These are phyloP conservation scores for Dothiorella sarmentorum DNA, from an alignment of 2,329 filamentous ascomycete genomes.

Conservation along the genomic window DNA sequence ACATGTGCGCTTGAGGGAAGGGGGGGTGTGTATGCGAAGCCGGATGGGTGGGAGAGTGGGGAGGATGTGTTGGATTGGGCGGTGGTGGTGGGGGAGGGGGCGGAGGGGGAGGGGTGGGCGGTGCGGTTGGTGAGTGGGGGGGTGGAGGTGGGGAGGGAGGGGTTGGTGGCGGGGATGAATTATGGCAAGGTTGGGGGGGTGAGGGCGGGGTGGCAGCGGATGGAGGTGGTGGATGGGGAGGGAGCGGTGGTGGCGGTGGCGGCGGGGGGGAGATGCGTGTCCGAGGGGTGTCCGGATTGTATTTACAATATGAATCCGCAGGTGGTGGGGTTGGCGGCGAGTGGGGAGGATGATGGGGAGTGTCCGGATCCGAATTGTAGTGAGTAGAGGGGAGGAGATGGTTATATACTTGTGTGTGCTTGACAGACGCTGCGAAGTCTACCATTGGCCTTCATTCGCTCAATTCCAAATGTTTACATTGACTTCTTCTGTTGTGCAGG, in stretches of 20 bases:
- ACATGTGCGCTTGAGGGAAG: not conserved
- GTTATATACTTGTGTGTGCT: too few species aligned
- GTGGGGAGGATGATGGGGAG: not conserved
- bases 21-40: constrained; percentile 5
- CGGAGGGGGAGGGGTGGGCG: not conserved
- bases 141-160: not conserved
- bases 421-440: too few species aligned
- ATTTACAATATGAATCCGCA: constrained; percentile 19
- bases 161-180: not conserved
- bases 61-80: constrained; percentile 3
- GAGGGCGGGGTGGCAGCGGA: not conserved
- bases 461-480: too few species aligned
- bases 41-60: not conserved
- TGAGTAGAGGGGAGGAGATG: not conserved
- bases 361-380: not conserved
- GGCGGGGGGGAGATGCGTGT: not conserved
- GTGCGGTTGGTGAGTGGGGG: not conserved
- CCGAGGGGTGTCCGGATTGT: constrained; percentile 4
- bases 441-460: too few species aligned
- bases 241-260: not conserved
- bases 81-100: not conserved
- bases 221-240: constrained; percentile 1
- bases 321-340: not conserved
- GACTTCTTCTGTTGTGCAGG: too few species aligned
- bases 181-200: not conserved